Evolutionary conservation across 2,329 filamentous ascomycete genomes (phyloP), one percentile per base, ranked within the genome.

Genomic region (Tolypocladium ophioglossoides): DNA sequence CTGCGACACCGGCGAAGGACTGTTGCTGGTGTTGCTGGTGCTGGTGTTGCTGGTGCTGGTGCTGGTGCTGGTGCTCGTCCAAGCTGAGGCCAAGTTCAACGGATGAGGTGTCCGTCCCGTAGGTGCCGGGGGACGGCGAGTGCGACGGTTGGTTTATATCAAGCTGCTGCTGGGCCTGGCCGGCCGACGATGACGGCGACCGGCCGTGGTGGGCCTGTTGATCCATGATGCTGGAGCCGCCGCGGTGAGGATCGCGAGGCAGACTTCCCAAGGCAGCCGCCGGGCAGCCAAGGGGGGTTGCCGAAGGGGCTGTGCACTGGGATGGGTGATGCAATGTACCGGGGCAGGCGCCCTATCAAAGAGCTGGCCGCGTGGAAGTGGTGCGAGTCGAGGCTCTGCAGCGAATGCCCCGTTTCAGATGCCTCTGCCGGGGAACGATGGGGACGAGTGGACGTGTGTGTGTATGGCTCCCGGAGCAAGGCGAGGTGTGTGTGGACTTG

Each of bases 121-220:
- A 74, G 64, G 78, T 80, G 62, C 75, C 75, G 70, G 79, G 79
- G 66, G 82, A 82, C 63, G 83, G 80, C 63, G 84, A 85, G 69
- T 82, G 83, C 30, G 52, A 39, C 61, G 74, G 79, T 68, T 83
- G 82, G 69, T 79, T 86, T 85, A 87, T 85, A 84, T 83, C 77
- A 74, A 74, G 68, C 66, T 71, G 72, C 64, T 80, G 76, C 62
- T 76, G 66, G 39, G 32, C 46, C 16, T 56, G 57, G 48, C 51
- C 55, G 50, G 54, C 39, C 37, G 75, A 74, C 64, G 84, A 85
- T 61, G 78, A 80, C 62, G 52, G 49, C 52, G 83, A 85, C 66
- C 82, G 82, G 66, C 81, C 81, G 67, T 65, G 68, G 59, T 71
- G 70, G 63, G 62, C 63, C 58, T 72, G 69, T 60, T 72, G 71